Evolutionary conservation across 2,329 filamentous ascomycete genomes (phyloP), one percentile per base, ranked within the genome.

Genomic region (Talaromyces sp.): DNA sequence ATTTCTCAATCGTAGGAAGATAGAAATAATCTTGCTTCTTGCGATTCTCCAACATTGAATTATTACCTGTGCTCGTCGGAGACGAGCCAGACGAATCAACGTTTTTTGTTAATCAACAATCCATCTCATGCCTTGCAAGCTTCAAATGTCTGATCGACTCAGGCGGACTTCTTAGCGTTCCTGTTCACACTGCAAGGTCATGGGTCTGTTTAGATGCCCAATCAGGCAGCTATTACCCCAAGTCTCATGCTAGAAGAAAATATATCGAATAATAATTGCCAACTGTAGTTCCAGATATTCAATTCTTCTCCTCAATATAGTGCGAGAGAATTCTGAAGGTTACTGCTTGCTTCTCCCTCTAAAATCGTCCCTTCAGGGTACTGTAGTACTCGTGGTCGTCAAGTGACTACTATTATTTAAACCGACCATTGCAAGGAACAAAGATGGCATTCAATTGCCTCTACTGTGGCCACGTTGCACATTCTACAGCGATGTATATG

Each of bases 151-250:
- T 18, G 28, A 12, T 35, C 46, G 11, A 54, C 6, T 54, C 2
- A 23, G 5, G 50, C n/a, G 50, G 28, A 16, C 50, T 37, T 37
- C 23, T 31, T 23, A 28, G 44, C 44, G 44, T n/a, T 28, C 44
- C 46, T 28, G 25, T 28, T 57, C 35, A 28, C 42, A 37, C n/a
- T 25, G 25, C 28, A 23, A 31, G 18, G 37, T 44, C 23, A 56
- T 42, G 48, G 31, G 16, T 31, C 37, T 28, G 18, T 23, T 58
- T 58, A 33, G 61, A 58, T 63, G 62, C 62, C 62, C 62, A 40
- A 63, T 63, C 58, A 63, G 62, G 62, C 62, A 60, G 62, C 62
- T 63, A 63, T 58, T 50, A 25, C 40, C 21, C n/a, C 42, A 39
- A n/a, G 33, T 18, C 14, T 12, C 12, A 39, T 57, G 31, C 21